These are phyloP conservation scores for Thelonectria blattea DNA, from an alignment of 2,329 filamentous ascomycete species.

Conservation along the genomic window DNA sequence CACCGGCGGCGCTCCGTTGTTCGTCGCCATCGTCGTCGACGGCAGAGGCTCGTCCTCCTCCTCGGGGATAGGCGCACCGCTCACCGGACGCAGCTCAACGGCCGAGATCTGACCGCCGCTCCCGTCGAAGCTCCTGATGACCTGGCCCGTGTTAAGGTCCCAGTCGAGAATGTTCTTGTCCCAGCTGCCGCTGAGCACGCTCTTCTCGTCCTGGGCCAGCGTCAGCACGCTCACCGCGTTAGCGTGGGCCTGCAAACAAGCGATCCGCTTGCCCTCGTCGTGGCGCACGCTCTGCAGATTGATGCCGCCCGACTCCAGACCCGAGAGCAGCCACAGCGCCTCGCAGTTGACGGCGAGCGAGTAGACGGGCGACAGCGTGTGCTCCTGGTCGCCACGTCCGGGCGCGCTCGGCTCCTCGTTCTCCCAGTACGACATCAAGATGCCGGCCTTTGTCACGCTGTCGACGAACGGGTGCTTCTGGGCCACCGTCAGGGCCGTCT, in stretches of 20 bases:
- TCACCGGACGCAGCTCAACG: slow-evolving; percentile 83
- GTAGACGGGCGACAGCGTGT: slow-evolving; percentile 86
- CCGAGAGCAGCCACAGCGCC: slow-evolving; percentile 89
- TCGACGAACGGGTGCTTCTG: slow-evolving; percentile 97
- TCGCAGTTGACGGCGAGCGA: slow-evolving; percentile 90
- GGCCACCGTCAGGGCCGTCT: slow-evolving; percentile 89
- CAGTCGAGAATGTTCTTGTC: slow-evolving; percentile 94
- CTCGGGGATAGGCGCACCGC: slow-evolving; percentile 75
- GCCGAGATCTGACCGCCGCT: slow-evolving; percentile 85
- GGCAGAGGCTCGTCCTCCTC: slow-evolving; percentile 66
- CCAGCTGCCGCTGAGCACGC: slow-evolving; percentile 92
- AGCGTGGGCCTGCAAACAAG: slow-evolving; percentile 79
- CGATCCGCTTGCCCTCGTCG: slow-evolving; percentile 90
- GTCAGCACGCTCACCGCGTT: slow-evolving; percentile 90
- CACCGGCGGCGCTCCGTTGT: slow-evolving; percentile 66
- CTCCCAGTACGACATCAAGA: slow-evolving; percentile 97
- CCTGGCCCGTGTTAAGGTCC: slow-evolving; percentile 87
- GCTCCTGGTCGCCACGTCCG: slow-evolving; percentile 59
- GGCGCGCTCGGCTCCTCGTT: slow-evolving; percentile 77
- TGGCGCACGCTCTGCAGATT: slow-evolving; percentile 93
- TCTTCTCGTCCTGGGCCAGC: slow-evolving; percentile 83
- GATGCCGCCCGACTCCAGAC: slow-evolving; percentile 88
- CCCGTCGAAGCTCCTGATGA: slow-evolving; percentile 76
- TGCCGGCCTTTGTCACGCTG: slow-evolving; percentile 92
- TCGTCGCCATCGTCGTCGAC: slow-evolving; percentile 78